Evolutionary conservation across 2,329 filamentous ascomycete species (phyloP), one percentile per base, ranked within the genome.

Genomic region (Rutstroemia sp.): DNA sequence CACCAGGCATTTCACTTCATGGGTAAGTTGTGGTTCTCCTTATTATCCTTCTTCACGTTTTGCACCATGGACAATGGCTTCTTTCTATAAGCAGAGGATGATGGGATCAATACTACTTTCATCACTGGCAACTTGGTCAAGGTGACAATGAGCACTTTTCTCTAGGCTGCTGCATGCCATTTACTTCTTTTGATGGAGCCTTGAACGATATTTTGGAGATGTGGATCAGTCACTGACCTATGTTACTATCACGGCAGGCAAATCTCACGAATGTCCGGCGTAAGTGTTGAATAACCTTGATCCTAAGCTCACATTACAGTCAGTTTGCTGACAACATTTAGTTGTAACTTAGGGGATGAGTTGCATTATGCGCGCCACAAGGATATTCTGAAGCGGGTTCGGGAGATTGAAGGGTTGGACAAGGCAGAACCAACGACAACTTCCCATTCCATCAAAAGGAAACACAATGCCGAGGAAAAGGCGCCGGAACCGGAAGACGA

Each of bases 1-100:
- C 68, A 70, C 47, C 68, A 68, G 52, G 65, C 68, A 49, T 48
- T 70, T 14, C 67, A 70, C 49, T 69, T 70, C 49, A 58, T 68
- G 39, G 67, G 67, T 69, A 63, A 54, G 65, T 54, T 10, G 17
- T 21, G 25, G 19, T 12, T 10, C 2, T 8, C 27, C 12, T n/a
- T 47, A 2, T 25, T 53, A 34, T 34, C 30, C 10, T 34, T 34
- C 30, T 34, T 2, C 30, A 34, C 9, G 9, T 17, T 17, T 44
- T 19, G 6, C 6, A 0, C 21, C 19, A 3, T 42, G 7, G 9
- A 8, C 3, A 8, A 14, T 4, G n/a, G n/a, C 39, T 21, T 19
- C 6, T 44, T 21, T 44, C 23, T 34, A 4, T 12, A 34, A 34
- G 9, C 12, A 12, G 30, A 9, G 30, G 10, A 4, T 19, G 19